A percentile compares a stretch with the other conserved stretches of the same genome.
These are phyloP conservation scores for Phytophthora vignae DNA, from an alignment of 352 stramenopile genomes.

Conservation along the genomic window DNA sequence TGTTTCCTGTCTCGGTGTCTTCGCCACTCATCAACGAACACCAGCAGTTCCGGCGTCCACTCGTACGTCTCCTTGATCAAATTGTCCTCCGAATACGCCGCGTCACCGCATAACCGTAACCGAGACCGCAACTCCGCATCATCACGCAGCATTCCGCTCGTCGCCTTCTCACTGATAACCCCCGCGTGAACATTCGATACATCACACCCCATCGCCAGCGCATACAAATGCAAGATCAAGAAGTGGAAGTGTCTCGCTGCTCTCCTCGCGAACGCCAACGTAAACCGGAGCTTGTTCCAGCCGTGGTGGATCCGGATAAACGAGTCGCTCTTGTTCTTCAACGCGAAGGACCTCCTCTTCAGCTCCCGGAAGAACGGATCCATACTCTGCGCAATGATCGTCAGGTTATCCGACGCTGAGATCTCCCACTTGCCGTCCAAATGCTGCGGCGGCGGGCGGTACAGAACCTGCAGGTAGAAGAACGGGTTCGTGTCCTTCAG, in stretches of 20 bases:
- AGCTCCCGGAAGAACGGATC: slow-evolving; percentile 33
- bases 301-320: slow-evolving; percentile 24
- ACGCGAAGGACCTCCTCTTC: slow-evolving; percentile 26
- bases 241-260: slow-evolving; percentile 52
- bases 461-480: slow-evolving; percentile 55
- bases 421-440: slow-evolving; percentile 25
- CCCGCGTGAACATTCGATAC: slow-evolving; percentile 22
- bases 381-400: slow-evolving; percentile 33
- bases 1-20: slow-evolving; percentile 10
- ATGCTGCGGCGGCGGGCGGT: slow-evolving; percentile 41
- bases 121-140: slow-evolving; percentile 20
- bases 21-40: slow-evolving; percentile 55
- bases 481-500: slow-evolving; percentile 45
- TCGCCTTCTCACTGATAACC: slow-evolving; percentile 33
- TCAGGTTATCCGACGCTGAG: slow-evolving; percentile 28
- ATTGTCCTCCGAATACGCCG: slow-evolving; percentile 29
- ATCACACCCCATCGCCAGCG: slow-evolving; percentile 48
- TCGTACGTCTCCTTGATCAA: slow-evolving; percentile 49
- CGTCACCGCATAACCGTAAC: slow-evolving; percentile 16
- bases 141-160: slow-evolving; percentile 16
- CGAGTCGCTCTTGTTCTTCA: slow-evolving; percentile 29
- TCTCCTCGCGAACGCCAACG: slow-evolving; percentile 34
- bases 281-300: slow-evolving; percentile 37
- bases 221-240: slow-evolving; percentile 55
- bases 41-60: slow-evolving; percentile 54